These are phyloP conservation scores for Daldinia concentrica DNA, from an alignment of 495 filamentous ascomycete genomes.

Conservation along the genomic window DNA sequence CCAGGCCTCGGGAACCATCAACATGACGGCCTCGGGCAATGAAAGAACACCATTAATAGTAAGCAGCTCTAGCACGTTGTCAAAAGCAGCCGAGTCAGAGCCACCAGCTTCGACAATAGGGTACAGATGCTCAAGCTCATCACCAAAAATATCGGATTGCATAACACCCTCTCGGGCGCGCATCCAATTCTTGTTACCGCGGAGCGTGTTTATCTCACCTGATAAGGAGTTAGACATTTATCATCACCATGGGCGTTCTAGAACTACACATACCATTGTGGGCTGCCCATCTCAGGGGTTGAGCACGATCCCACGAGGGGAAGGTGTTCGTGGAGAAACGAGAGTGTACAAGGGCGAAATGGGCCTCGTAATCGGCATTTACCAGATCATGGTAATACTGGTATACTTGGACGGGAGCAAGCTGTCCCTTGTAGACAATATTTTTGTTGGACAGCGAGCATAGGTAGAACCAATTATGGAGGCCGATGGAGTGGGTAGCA, in stretches of 20 bases:
- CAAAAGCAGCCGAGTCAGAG: constrained; percentile 97
- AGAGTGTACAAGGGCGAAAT: constrained; percentile 97
- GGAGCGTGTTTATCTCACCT: constrained; percentile 96
- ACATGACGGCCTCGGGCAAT: constrained; percentile 96
- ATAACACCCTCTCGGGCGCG: constrained; percentile 95
- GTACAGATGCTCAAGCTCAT: constrained; percentile 90
- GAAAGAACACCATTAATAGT: constrained; percentile 98
- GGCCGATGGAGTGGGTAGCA: constrained; percentile 90
- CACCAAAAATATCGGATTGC: constrained; percentile 90
- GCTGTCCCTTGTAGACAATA: constrained; percentile 99
- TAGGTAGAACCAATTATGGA: constrained; percentile 99
- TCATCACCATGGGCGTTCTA: constrained; percentile 12
- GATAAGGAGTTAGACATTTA: constrained; percentile 49
- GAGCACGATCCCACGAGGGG: constrained; percentile 98
- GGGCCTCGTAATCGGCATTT: constrained; percentile 95
- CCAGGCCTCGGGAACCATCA: constrained; percentile 99
- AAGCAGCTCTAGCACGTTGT: constrained; percentile 95
- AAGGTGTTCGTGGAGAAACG: constrained; percentile 99
- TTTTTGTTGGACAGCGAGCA: constrained; percentile 98
- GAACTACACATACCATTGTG: constrained; percentile 79
- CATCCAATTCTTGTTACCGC: constrained; percentile 99
- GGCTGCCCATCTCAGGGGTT: constrained; percentile 95
- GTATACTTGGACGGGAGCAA: constrained; percentile 97
- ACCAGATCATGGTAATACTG: constrained; percentile 98
- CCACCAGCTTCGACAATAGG: constrained; percentile 97